Evolutionary conservation across 345 rosid species (phyloP).

Genomic region (Heritiera fomes): DNA sequence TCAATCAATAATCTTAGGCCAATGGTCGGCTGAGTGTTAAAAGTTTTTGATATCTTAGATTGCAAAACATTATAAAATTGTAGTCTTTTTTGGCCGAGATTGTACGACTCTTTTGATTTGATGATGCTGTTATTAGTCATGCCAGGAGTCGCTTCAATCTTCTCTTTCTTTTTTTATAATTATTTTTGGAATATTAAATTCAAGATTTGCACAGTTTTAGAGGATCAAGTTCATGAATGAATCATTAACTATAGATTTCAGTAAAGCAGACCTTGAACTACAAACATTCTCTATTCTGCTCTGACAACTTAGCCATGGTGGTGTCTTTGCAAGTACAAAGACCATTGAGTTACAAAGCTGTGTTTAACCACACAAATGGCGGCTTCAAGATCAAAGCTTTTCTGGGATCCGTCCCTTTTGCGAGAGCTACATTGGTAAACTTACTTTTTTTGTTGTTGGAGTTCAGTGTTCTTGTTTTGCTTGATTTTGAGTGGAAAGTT

Average conservation of each 20-base stretch:
- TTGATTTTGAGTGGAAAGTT: neutral
- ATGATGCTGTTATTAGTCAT: neutral
- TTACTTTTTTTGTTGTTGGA: neutral
- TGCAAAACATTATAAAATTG: neutral
- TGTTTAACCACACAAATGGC: conserved; percentile 32
- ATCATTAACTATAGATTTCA: conserved; percentile 6
- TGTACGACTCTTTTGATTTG: conserved; percentile 3
- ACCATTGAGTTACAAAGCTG: conserved; percentile 43
- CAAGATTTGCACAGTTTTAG: conserved; percentile 20
- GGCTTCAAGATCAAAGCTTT: conserved; percentile 51
- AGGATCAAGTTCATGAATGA: conserved; percentile 22
- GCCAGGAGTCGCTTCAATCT: neutral
- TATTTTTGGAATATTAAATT: neutral
- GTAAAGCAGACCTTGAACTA: neutral
- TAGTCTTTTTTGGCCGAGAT: conserved; percentile 28
- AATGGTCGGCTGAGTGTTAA: neutral
- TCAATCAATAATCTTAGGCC: neutral
- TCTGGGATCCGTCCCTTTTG: conserved; percentile 47
- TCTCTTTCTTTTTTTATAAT: neutral
- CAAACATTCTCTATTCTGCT: conserved; percentile 18
- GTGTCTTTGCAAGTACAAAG: conserved; percentile 58
- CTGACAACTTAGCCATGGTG: conserved; percentile 50
- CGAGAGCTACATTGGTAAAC: conserved; percentile 29
- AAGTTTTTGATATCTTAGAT: neutral
- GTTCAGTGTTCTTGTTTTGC: neutral